These are phyloP conservation scores for Rhodotorula toruloides DNA, from an alignment of 768 basidiomycete species.

Conservation along the genomic window DNA sequence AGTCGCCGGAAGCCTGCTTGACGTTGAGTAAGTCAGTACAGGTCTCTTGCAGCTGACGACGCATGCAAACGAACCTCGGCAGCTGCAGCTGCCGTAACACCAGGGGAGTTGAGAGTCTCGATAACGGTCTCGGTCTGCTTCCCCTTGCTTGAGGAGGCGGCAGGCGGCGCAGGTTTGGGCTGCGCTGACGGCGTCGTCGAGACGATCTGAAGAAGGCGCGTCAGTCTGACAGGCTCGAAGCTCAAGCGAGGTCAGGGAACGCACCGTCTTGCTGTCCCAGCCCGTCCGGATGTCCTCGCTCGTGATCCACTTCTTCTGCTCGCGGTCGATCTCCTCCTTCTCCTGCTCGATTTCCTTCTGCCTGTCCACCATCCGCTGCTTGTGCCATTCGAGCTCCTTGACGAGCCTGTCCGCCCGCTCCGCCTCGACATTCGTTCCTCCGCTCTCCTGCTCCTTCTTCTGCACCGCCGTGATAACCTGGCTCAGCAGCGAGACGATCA, in stretches of 20 bases:
- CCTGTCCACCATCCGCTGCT: conserved; percentile 61
- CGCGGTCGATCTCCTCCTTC: conserved; percentile 51
- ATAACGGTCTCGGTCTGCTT: conserved; percentile 55
- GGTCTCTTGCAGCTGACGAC: not conserved
- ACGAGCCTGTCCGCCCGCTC: conserved; percentile 58
- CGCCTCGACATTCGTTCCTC: conserved; percentile 50
- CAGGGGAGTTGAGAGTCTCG: conserved; percentile 63
- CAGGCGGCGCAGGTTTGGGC: not conserved
- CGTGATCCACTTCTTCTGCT: conserved; percentile 88
- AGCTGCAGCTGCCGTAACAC: not conserved
- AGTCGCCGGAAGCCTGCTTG: conserved; percentile 44
- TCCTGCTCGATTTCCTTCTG: conserved; percentile 61
- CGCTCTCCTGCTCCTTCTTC: conserved; percentile 46
- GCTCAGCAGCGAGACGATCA: conserved; percentile 71
- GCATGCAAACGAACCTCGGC: conserved; percentile 1
- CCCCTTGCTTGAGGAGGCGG: conserved; percentile 43
- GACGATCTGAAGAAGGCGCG: conserved; percentile 23
- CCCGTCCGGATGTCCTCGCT: conserved; percentile 89
- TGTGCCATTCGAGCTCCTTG: conserved; percentile 62
- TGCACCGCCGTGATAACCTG: conserved; percentile 63
- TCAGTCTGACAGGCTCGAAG: no score
- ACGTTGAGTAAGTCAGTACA: no score
- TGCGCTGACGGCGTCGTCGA: conserved; percentile 16
- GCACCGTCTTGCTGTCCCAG: conserved; percentile 55
- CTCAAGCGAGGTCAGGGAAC: no score